These are phyloP conservation scores for Candida frijolesensis DNA, from an alignment of 1,139 yeast genomes.

Conservation along the genomic window DNA sequence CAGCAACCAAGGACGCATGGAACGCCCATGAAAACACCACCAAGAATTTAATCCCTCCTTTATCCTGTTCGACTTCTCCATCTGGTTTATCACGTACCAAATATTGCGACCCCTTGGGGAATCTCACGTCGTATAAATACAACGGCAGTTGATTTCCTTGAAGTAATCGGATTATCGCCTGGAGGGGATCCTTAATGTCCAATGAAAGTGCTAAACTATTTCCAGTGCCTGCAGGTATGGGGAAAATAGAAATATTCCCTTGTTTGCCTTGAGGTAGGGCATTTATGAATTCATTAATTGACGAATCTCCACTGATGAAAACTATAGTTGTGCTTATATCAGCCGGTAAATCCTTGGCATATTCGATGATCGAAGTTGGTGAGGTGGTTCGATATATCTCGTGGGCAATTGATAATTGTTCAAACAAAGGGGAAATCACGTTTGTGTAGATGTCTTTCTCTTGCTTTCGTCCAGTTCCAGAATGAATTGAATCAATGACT, in stretches of 20 bases:
- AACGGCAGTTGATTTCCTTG: conserved; percentile 37
- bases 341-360: conserved; percentile 29
- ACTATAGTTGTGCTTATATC: conserved; percentile 43
- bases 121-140: conserved; percentile 53
- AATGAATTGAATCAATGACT: conserved; percentile 55
- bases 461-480: conserved; percentile 55
- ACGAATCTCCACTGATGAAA: conserved; percentile 84
- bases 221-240: conserved; percentile 85
- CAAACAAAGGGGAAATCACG: conserved; percentile 50
- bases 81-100: conserved; percentile 24
- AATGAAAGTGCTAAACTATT: conserved; percentile 75
- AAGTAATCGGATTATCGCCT: conserved; percentile 46
- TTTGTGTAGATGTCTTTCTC: conserved; percentile 41
- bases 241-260: conserved; percentile 35
- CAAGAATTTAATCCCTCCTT: conserved; percentile 43
- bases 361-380: conserved; percentile 31
- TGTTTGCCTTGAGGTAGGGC: conserved; percentile 26
- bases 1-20: conserved; percentile 84
- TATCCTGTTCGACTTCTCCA: conserved; percentile 14
- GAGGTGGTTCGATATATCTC: conserved; percentile 42
- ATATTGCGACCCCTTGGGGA: conserved; percentile 51
- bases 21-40: conserved; percentile 85
- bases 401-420: conserved; percentile 34
- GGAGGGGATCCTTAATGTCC: conserved; percentile 40
- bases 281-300: conserved; percentile 76